Conservation (phyloP, 73 alveolate species). For the Symbiodinium natans region DNA sequence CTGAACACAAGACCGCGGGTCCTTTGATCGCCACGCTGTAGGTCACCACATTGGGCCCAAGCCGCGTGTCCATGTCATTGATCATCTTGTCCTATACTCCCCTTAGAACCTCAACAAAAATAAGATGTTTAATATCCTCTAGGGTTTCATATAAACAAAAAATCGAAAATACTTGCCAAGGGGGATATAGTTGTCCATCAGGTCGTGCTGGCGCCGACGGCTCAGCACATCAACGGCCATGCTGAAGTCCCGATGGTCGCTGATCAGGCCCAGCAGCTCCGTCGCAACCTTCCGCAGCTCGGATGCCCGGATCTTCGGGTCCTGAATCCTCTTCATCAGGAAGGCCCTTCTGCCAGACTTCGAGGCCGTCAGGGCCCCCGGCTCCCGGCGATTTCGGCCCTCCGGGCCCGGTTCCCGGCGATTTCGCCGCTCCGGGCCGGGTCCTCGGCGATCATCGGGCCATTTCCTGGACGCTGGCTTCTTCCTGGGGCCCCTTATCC, state of each 20-base stretch:
- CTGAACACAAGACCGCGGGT: background rate
- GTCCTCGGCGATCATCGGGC: no score
- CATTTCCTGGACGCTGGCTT: no score
- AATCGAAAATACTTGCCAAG: no score
- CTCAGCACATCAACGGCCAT: background rate
- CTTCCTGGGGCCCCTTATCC: background rate
- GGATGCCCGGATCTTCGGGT: conserved; percentile 25
- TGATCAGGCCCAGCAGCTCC: background rate
- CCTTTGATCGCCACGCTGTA: conserved; percentile 16
- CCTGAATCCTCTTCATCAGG: conserved; percentile 29
- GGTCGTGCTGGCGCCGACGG: conserved; percentile 1
- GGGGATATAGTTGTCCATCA: no score
- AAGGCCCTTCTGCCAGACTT: conserved; percentile 3
- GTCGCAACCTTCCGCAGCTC: conserved; percentile 14
- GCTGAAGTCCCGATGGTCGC: background rate
- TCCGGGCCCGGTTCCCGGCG: no score
- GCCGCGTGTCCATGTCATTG: background rate
- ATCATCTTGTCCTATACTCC: no score
- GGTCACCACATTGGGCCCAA: conserved; percentile 3
- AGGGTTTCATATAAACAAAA: no score
- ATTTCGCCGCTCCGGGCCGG: no score
- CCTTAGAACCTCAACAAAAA: no score
- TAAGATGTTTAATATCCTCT: no score
- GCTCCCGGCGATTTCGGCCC: background rate
- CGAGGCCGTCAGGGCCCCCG: background rate